Percentiles rank a stretch among this genome's conserved stretches.
phyloP scores from a whole-genome alignment of 78 protist genomes.

The Dictyostelium capitatum region DNA sequence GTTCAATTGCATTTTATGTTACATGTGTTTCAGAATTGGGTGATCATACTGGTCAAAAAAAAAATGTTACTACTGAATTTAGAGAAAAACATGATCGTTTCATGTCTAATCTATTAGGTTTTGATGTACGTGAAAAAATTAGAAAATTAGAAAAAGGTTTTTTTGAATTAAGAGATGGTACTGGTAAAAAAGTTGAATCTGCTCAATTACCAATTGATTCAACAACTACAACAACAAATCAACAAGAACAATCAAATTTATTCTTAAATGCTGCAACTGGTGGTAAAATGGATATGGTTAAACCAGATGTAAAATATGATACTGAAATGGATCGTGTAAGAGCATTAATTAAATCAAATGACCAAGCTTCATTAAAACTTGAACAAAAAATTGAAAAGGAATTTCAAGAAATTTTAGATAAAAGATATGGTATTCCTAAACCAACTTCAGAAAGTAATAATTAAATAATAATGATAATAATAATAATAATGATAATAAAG shows the following conservation, averaged over 20 bases:
- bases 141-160: background rate
- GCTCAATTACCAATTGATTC: background rate
- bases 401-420: background rate
- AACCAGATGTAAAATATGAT: background rate
- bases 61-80: conserved; percentile 24
- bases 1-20: conserved; percentile 32
- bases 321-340: background rate
- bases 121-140: conserved; percentile 22
- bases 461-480: background rate
- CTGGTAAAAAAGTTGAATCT: background rate
- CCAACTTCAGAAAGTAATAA: background rate
- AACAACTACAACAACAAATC: background rate
- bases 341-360: background rate
- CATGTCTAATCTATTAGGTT: conserved; percentile 20
- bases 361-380: background rate
- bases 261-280: conserved; percentile 15
- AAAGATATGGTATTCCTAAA: background rate
- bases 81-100: conserved; percentile 49
- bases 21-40: conserved; percentile 20
- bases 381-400: conserved; percentile 10
- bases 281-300: background rate
- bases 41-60: background rate
- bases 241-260: background rate
- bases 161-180: background rate
- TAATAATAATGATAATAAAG: background rate